Evolutionary conservation across 2,329 filamentous ascomycete species (phyloP).

Genomic region (Nemania sp.): DNA sequence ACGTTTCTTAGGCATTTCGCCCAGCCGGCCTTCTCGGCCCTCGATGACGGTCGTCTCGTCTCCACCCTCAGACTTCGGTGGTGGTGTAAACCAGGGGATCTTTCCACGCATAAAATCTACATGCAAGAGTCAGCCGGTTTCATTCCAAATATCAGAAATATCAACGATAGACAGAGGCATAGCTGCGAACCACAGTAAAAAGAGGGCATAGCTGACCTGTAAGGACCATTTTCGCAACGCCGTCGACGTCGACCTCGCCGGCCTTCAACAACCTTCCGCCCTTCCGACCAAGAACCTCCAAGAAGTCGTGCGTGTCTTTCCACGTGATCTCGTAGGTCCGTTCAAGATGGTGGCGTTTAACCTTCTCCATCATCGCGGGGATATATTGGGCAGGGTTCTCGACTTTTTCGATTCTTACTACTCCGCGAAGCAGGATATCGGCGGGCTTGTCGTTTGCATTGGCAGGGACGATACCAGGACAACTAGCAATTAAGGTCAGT

Average conservation of each 20-base stretch:
- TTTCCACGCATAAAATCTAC: slow-evolving; percentile 88
- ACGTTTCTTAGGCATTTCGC: slow-evolving; percentile 86
- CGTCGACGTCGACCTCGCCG: slow-evolving; percentile 93
- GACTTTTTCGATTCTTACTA: slow-evolving; percentile 93
- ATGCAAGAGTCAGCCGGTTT: neutral
- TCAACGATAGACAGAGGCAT: neutral
- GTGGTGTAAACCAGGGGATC: slow-evolving; percentile 92
- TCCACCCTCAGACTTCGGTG: slow-evolving; percentile 63
- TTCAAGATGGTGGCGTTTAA: slow-evolving; percentile 86
- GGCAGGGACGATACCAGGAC: slow-evolving; percentile 92
- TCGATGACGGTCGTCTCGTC: slow-evolving; percentile 58
- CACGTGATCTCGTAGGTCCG: slow-evolving; percentile 90
- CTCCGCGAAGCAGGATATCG: slow-evolving; percentile 87
- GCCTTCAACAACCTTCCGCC: slow-evolving; percentile 84
- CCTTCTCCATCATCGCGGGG: slow-evolving; percentile 75
- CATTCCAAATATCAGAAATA: neutral
- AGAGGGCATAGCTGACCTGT: slow-evolving; percentile 51
- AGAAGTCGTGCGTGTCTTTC: slow-evolving; percentile 76
- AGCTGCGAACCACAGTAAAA: neutral
- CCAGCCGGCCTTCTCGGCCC: slow-evolving; percentile 76
- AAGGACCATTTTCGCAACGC: slow-evolving; percentile 93
- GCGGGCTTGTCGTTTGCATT: slow-evolving; percentile 81
- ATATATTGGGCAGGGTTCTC: slow-evolving; percentile 97
- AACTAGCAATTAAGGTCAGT: slow-evolving; percentile 44
- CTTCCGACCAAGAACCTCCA: slow-evolving; percentile 86